Evolutionary conservation across 345 rosid species (phyloP).

Genomic region (Abelmoschus esculentus): DNA sequence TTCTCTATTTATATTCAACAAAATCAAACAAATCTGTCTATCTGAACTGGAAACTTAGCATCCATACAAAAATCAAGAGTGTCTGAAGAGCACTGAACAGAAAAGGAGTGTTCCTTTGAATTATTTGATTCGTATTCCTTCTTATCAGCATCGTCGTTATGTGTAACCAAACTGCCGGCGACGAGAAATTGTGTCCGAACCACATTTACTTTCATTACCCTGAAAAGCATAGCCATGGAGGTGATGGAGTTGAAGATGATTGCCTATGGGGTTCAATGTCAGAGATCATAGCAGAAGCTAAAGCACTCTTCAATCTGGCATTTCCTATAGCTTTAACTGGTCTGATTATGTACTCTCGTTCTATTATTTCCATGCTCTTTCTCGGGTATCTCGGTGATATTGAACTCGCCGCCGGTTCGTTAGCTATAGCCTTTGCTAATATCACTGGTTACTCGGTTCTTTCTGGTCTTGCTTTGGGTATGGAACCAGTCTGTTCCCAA

Average conservation of each 20-base stretch:
- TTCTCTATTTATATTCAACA: slow-evolving; percentile 28
- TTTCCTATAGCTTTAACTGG: slow-evolving; percentile 76
- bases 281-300: slow-evolving; percentile 51
- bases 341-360: slow-evolving; percentile 78
- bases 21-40: slow-evolving; percentile 12
- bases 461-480: slow-evolving; percentile 85
- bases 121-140: slow-evolving; percentile 1
- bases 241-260: neutral
- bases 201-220: slow-evolving; percentile 31
- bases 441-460: slow-evolving; percentile 94
- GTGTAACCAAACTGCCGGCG: slow-evolving; percentile 40
- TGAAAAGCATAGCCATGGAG: slow-evolving; percentile 6
- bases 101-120: slow-evolving; percentile 30
- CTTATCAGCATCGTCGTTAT: slow-evolving; percentile 24
- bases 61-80: neutral
- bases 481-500: slow-evolving; percentile 94
- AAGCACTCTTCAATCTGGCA: slow-evolving; percentile 65
- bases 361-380: slow-evolving; percentile 84
- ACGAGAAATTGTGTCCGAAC: slow-evolving; percentile 28
- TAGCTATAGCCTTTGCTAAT: slow-evolving; percentile 90
- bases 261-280: slow-evolving; percentile 19
- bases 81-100: neutral
- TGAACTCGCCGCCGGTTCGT: slow-evolving; percentile 86
- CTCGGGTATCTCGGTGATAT: slow-evolving; percentile 79
- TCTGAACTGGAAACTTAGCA: slow-evolving; percentile 13